A percentile compares a stretch with the other conserved stretches of the same genome.
Conservation (phyloP, 176 grass and related monocot species). For the maize (Zea mays) region Zm-B73-REFERENCE-NAM-5.0 NC_050103.1:145507501-145508000, state of each 20-base stretch:
- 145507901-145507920: constrained; percentile 78
- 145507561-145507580: constrained; percentile 99
- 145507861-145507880: not conserved
- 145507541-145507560: constrained; percentile 96
- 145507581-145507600: constrained; percentile 97
- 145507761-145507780: not conserved
- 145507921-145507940: constrained; percentile 81
- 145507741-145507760: not conserved
- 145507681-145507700: constrained; percentile 95
- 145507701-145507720: constrained; percentile 9
- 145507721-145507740: constrained; percentile 1
- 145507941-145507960: constrained; percentile 98
- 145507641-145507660: constrained; percentile 97
- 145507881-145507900: constrained; percentile 30
- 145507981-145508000: constrained; percentile 97
- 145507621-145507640: constrained; percentile 97
- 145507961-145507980: constrained; percentile 93
- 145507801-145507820: not conserved
- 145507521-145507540: constrained; percentile 94
- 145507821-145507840: not conserved
- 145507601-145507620: constrained; percentile 98
- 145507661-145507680: constrained; percentile 98
- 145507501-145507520: constrained; percentile 98
- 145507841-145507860: not conserved
- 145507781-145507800: not conserved